Base-by-base conservation (phyloP, 1,284 basidiomycete species). In the Trichosporon asahii region DNA sequence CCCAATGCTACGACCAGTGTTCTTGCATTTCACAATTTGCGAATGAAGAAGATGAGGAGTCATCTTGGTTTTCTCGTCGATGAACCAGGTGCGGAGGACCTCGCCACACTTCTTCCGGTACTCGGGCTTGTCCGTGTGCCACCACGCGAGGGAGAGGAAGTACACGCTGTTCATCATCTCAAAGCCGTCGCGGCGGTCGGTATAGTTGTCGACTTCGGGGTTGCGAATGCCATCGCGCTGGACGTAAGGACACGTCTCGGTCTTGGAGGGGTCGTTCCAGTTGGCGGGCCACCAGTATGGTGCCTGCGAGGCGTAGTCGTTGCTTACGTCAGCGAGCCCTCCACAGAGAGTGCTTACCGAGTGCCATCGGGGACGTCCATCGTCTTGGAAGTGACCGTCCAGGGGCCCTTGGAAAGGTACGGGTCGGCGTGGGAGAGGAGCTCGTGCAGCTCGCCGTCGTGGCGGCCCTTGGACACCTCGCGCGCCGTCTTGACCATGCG, bases 251-350 rank as follows among this genome's bases (percentile, higher is more conserved):
- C 70, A 71, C 44, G n/a, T 40, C 14, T 57, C 37, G 40, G 14
- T 37, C 4, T 18, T 14, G 9, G 18, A 14, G 4, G 67, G 31
- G 60, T 71, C 53, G 23, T 71, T 23, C 70, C 70, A 66, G 67
- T 68, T 68, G 14, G 5, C 12, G 6, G 67, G 55, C 70, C 70
- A 71, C 70, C 70, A 71, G 65, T 68, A 71, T 7, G 70, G 70
- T 4, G 70, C 70, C 60, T 71, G 70, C 25, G 70, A 68, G 3
- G 70, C 70, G 11, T 71, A 71, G 67, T 71, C 70, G 49, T 68
- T 27, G 2, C 65, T 68, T 25, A 2, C 15, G 66, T 67, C 57
- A 67, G 60, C 60, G 23, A 33, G 31, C 11, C 6, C 31, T 9
- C 14, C 1, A 4, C 4, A n/a, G 3, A 7, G 37, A 23, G 14